Percentiles rank a stretch among this genome's conserved stretches.
Conservation (phyloP, 1,284 basidiomycete genomes). For the Anthracocystis walkeri region DNA sequence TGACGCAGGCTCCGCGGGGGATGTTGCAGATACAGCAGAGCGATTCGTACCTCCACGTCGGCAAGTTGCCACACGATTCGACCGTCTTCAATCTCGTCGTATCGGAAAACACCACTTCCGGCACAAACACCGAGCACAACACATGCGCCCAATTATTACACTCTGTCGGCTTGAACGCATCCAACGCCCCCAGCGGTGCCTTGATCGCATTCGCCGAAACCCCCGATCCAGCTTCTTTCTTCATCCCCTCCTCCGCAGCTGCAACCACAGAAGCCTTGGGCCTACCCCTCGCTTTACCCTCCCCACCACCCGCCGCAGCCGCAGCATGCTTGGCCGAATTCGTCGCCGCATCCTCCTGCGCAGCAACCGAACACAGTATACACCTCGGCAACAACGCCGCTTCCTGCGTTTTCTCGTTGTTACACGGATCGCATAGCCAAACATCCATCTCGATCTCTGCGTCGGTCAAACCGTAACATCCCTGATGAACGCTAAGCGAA, state of each 20-base stretch:
- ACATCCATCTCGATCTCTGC: conserved; percentile 48
- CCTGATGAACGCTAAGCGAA: conserved; percentile 64
- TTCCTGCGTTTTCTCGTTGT: conserved; percentile 61
- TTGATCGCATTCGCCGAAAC: conserved; percentile 12
- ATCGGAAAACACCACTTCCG: conserved; percentile 84
- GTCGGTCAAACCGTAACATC: conserved; percentile 62
- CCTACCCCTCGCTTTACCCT: conserved; percentile 28
- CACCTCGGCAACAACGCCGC: conserved; percentile 59
- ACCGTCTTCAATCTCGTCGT: conserved; percentile 78
- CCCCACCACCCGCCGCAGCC: conserved; percentile 9
- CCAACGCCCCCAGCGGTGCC: conserved; percentile 73
- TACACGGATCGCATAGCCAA: conserved; percentile 66
- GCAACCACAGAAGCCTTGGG: conserved; percentile 21
- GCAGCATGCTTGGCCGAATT: conserved; percentile 40
- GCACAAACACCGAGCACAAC: conserved; percentile 87
- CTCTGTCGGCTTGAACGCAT: conserved; percentile 91
- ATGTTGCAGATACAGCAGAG: conserved; percentile 75
- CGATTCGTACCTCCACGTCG: conserved; percentile 70
- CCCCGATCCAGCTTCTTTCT: conserved; percentile 24
- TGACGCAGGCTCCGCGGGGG: conserved; percentile 79
- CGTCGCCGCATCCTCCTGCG: conserved; percentile 48
- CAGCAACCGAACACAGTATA: conserved; percentile 53
- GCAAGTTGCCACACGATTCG: conserved; percentile 85
- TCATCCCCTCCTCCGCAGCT: conserved; percentile 19
- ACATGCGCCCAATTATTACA: conserved; percentile 92